Percentiles rank a stretch among this genome's conserved stretches.
Evolutionary conservation across 2,329 filamentous ascomycete genomes (phyloP).

Genomic region (Sarocladium strictum): DNA sequence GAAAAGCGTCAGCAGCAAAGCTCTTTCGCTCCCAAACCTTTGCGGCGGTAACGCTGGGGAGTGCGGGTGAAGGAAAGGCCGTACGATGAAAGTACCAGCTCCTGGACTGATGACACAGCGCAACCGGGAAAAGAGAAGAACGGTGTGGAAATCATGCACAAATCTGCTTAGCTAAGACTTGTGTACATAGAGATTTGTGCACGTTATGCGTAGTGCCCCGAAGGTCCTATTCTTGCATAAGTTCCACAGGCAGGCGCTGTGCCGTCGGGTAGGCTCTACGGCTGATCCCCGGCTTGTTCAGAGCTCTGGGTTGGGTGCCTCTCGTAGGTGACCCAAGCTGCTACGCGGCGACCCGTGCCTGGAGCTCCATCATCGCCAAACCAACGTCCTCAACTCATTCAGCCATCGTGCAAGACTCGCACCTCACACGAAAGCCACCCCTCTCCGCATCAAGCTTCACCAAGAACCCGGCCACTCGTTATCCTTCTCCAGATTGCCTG

Average conservation of each 20-base stretch:
- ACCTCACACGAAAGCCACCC: background rate
- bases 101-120: too few relatives aligned
- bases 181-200: too few relatives aligned
- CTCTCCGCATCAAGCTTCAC: too few relatives aligned
- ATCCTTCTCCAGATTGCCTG: slow-evolving; percentile 10
- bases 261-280: too few relatives aligned
- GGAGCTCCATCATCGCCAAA: slow-evolving; percentile 29
- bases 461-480: background rate
- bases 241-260: background rate
- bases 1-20: background rate
- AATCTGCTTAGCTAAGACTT: background rate
- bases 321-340: slow-evolving; percentile 20
- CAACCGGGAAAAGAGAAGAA: slow-evolving; percentile 9
- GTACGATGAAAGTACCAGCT: background rate
- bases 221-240: background rate
- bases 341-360: slow-evolving; percentile 38
- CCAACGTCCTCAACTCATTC: background rate
- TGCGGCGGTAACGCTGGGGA: background rate
- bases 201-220: background rate
- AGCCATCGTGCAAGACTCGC: background rate
- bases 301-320: too few relatives aligned
- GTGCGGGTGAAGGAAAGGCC: slow-evolving; percentile 3
- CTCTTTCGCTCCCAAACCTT: background rate
- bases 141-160: too few relatives aligned
- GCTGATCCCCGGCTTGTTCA: slow-evolving; percentile 14